phyloP scores from a whole-genome alignment of 73 alveolate species.

The Uronychia binucleata region DNA sequence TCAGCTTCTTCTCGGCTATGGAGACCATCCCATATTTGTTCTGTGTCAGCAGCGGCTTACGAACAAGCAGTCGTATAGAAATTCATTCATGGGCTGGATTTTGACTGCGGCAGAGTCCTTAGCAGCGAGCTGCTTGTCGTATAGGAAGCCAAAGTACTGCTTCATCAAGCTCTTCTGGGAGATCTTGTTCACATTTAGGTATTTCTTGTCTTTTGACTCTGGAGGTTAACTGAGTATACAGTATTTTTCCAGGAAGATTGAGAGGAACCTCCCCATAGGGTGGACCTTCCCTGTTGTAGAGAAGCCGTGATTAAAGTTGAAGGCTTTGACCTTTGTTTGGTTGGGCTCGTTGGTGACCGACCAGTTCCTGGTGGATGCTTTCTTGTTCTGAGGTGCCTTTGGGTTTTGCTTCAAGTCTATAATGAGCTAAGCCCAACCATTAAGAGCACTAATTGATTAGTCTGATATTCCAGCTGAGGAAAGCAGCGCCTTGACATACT shows the following conservation, averaged over 20 bases:
- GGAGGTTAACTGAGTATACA: neutral
- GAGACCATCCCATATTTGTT: constrained; percentile 41
- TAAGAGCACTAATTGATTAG: too few species aligned
- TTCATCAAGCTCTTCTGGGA: constrained; percentile 18
- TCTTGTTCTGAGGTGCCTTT: too few species aligned
- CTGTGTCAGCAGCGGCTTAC: constrained; percentile 10
- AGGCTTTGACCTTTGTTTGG: neutral
- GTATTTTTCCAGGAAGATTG: constrained; percentile 24
- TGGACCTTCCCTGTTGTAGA: constrained; percentile 1
- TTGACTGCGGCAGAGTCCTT: constrained; percentile 21
- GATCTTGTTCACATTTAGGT: constrained; percentile 19
- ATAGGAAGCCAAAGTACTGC: constrained; percentile 1
- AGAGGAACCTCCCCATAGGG: constrained; percentile 24
- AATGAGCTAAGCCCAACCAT: too few species aligned
- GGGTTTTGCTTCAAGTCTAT: too few species aligned
- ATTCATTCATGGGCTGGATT: constrained; percentile 21
- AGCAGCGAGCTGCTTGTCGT: constrained; percentile 16
- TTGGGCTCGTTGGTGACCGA: too few species aligned
- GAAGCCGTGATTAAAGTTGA: neutral
- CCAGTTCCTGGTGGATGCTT: too few species aligned
- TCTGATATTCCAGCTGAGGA: too few species aligned
- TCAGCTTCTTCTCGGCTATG: constrained; percentile 40
- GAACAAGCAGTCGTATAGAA: constrained; percentile 24
- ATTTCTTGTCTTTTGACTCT: constrained; percentile 23
- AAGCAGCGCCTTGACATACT: too few species aligned